Percentiles rank a stretch among this genome's conserved stretches.
phyloP scores from a whole-genome alignment of 148 eudicot species.

The Amaranthus cruentus region DNA sequence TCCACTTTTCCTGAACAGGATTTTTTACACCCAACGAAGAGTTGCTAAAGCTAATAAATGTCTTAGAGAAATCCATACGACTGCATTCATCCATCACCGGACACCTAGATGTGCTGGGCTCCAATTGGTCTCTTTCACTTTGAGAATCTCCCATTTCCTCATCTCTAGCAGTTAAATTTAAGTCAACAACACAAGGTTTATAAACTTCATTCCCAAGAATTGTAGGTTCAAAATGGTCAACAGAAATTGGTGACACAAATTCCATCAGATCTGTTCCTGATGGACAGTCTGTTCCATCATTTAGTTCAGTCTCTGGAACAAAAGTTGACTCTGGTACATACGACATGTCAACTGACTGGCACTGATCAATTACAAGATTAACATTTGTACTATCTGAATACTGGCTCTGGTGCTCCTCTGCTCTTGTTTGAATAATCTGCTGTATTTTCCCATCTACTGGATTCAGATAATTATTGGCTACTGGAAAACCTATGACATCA shows the following conservation, averaged over 20 bases:
- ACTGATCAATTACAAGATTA: slow-evolving; percentile 28
- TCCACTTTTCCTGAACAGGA: slow-evolving; percentile 72
- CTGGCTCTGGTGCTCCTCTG: slow-evolving; percentile 31
- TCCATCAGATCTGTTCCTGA: slow-evolving; percentile 32
- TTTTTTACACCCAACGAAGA: slow-evolving; percentile 27
- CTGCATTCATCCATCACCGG: slow-evolving; percentile 89
- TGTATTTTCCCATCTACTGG: slow-evolving; percentile 19
- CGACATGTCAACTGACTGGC: slow-evolving; percentile 55
- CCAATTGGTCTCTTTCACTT: slow-evolving; percentile 40
- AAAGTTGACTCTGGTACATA: slow-evolving; percentile 78
- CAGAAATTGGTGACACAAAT: slow-evolving; percentile 27
- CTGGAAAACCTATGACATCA: not conserved
- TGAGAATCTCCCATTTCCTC: slow-evolving; percentile 66
- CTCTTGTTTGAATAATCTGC: slow-evolving; percentile 13
- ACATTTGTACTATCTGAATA: slow-evolving; percentile 29
- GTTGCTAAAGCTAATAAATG: slow-evolving; percentile 33
- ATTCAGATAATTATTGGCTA: slow-evolving; percentile 6
- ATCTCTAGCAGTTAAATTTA: slow-evolving; percentile 23
- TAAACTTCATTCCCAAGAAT: slow-evolving; percentile 18
- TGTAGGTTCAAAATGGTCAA: slow-evolving; percentile 20
- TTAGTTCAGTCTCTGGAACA: slow-evolving; percentile 76
- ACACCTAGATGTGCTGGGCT: slow-evolving; percentile 46
- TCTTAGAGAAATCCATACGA: slow-evolving; percentile 59
- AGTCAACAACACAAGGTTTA: slow-evolving; percentile 22
- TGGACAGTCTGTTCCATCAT: slow-evolving; percentile 35